Evolutionary conservation across 2,329 filamentous ascomycete species (phyloP).

Genomic region (Sclerotinia spermophila): DNA sequence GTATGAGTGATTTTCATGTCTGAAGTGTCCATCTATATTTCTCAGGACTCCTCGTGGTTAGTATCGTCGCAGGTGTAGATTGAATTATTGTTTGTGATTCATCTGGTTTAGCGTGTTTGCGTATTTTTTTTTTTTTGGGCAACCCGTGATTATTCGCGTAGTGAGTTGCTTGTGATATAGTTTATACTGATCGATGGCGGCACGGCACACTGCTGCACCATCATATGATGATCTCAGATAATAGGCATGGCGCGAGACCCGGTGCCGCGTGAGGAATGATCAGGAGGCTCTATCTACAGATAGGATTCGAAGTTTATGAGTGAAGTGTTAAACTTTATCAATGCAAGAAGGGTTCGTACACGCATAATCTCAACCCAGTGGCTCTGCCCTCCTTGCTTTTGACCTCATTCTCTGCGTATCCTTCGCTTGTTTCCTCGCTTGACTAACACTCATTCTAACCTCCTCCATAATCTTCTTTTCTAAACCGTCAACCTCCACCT

Average conservation of each 20-base stretch:
- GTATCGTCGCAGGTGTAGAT: not conserved
- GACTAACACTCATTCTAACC: conserved; percentile 57
- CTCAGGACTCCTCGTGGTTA: too few relatives aligned
- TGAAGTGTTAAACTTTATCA: too few relatives aligned
- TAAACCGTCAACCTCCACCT: conserved; percentile 60
- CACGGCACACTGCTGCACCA: not conserved
- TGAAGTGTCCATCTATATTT: too few relatives aligned
- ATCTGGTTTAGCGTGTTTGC: not conserved
- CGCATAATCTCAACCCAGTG: not conserved
- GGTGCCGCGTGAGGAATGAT: not conserved
- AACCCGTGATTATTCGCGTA: not conserved
- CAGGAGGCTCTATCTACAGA: not conserved
- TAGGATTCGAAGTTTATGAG: not conserved
- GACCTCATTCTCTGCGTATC: conserved; percentile 48
- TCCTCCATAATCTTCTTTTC: conserved; percentile 49
- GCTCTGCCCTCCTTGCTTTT: conserved; percentile 19
- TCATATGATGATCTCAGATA: not conserved
- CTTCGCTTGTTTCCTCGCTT: conserved; percentile 65
- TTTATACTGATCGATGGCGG: not conserved
- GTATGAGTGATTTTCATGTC: not conserved
- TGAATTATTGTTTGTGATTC: not conserved
- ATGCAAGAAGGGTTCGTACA: not conserved
- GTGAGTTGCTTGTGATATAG: not conserved
- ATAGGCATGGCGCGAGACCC: too few relatives aligned
- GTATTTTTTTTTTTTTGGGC: not conserved